Base-by-base conservation (phyloP, 805 yeast genomes). In the Yarrowia porcina region DNA sequence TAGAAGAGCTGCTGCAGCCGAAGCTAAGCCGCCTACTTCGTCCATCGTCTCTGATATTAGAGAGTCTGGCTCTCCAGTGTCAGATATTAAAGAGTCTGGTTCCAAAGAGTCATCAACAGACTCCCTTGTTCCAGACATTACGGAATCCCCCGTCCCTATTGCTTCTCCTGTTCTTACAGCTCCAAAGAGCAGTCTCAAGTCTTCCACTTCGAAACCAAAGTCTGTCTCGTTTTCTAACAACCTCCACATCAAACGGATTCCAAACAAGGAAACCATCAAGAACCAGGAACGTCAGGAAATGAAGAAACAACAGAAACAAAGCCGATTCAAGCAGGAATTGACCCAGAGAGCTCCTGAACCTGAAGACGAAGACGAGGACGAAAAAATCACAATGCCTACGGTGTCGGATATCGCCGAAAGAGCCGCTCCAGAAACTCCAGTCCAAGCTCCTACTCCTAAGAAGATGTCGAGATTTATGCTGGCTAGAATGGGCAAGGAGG, bases 181-280 rank as follows among this genome's bases (percentile, higher is more conserved):
- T 12, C 42, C 44, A 12, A 52, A 52, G 8, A 52, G 59, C 59
- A 25, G 25, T 36, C 25, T 52, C 17, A 56, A 56, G 23, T 56
- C 61, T 4, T 15, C 35, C 1, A 39, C 61, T 2, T 28, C 47
- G 1, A 39, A 39, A n/a, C 32, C 47, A 13, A 56, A 56, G 30
- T 56, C 61, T 4, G 61, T 56, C 10, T 30, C 61, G 2, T 56
- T 56, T 17, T 56, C 61, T n/a, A 41, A 56, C 39, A 28, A 41
- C 18, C 47, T 56, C 1, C 49, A 56, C 4, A 56, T 56, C 39
- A 56, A 56, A 15, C 49, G 49, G 7, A 56, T 56, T n/a, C 61
- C 61, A 18, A 56, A 56, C 38, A 56, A 56, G 49, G 61, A 56
- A 20, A 56, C 61, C 20, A 41, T 56, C 39, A 39, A 32, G 30